phyloP scores from a whole-genome alignment of 495 filamentous ascomycete species.

The Xylaria telfairii region DNA sequence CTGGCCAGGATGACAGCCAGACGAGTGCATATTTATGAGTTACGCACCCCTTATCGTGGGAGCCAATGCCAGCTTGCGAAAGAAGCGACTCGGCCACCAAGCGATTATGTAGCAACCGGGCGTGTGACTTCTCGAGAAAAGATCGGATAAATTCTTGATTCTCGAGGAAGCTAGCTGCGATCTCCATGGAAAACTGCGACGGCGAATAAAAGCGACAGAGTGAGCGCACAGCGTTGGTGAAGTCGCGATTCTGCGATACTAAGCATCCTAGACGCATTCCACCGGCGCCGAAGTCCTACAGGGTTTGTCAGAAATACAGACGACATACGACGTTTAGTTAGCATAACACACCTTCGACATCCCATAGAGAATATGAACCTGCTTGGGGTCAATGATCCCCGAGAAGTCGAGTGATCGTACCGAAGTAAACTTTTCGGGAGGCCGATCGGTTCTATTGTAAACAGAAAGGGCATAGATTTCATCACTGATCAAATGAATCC shows the following conservation, averaged over 20 bases:
- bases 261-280: slow-evolving; percentile 63
- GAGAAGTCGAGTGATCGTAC: slow-evolving; percentile 55
- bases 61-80: slow-evolving; percentile 47
- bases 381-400: slow-evolving; percentile 55
- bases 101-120: slow-evolving; percentile 47
- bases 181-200: slow-evolving; percentile 51
- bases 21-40: background rate
- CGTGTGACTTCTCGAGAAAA: slow-evolving; percentile 51
- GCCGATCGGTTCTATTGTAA: slow-evolving; percentile 47
- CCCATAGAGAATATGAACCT: slow-evolving; percentile 67
- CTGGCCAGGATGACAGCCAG: background rate
- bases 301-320: slow-evolving; percentile 13
- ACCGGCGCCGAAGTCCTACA: slow-evolving; percentile 59
- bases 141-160: slow-evolving; percentile 52
- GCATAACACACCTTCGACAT: slow-evolving; percentile 54
- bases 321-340: background rate
- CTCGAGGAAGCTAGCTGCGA: slow-evolving; percentile 55
- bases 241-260: slow-evolving; percentile 54
- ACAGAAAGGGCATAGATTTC: slow-evolving; percentile 68
- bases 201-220: slow-evolving; percentile 53
- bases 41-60: slow-evolving; percentile 36
- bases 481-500: slow-evolving; percentile 66
- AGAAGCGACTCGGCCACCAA: slow-evolving; percentile 45
- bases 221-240: slow-evolving; percentile 48
- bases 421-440: slow-evolving; percentile 52